Conservation (phyloP, 805 yeast species). For the Wickerhamiella qilinensis region DNA sequence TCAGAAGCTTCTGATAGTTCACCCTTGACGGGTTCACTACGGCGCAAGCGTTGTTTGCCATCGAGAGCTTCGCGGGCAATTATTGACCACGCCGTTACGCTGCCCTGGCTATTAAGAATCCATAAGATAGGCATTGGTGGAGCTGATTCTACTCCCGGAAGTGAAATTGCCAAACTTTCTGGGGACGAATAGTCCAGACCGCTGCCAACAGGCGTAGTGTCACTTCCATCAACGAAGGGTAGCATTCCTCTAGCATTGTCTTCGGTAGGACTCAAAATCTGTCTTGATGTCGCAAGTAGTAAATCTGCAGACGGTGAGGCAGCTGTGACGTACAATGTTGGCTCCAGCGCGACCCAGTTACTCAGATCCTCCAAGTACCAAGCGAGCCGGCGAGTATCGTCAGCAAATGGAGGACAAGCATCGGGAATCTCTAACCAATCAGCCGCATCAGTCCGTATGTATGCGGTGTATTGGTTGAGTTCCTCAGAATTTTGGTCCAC, state of each 20-base stretch:
- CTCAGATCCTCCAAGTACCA: constrained; percentile 7
- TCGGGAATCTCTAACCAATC: constrained; percentile 6
- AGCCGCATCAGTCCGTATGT: neutral
- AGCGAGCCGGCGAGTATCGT: constrained; percentile 2
- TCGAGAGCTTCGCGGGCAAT: constrained; percentile 6
- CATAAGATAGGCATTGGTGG: constrained; percentile 9
- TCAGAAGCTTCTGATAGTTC: too few relatives aligned
- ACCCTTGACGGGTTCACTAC: too few relatives aligned
- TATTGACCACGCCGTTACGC: constrained; percentile 11
- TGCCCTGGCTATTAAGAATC: constrained; percentile 13
- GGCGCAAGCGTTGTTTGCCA: neutral
- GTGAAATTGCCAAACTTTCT: constrained; percentile 1
- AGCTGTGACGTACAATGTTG: constrained; percentile 5
- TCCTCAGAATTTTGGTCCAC: neutral
- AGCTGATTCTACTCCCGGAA: constrained; percentile 8
- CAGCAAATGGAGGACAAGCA: constrained; percentile 11
- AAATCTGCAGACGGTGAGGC: constrained; percentile 12
- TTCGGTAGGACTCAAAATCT: constrained; percentile 3
- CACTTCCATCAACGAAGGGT: constrained; percentile 10
- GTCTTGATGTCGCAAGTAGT: neutral
- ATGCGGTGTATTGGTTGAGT: neutral
- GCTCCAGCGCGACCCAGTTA: constrained; percentile 2
- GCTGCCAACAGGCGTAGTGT: constrained; percentile 12
- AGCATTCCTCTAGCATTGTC: constrained; percentile 8
- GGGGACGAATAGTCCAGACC: constrained; percentile 5